Percentiles rank a stretch among this genome's conserved stretches.
Conservation (phyloP, 31 red algal genomes). For the Bonnemaisonia californica region DNA sequence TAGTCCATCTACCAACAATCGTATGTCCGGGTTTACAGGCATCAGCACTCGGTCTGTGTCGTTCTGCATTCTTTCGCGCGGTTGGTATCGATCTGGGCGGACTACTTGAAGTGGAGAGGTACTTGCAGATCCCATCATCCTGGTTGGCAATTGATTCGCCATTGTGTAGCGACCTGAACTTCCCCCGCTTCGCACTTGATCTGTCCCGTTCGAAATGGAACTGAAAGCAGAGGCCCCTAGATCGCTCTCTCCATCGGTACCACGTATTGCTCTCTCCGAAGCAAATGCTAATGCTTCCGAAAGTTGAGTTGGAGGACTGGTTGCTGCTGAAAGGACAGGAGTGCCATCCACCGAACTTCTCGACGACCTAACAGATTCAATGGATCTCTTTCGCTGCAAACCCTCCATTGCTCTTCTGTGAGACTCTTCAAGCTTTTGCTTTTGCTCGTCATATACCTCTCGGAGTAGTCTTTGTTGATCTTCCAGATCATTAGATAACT, state of each 20-base stretch:
- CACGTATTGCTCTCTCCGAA: not conserved
- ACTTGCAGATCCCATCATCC: conserved; percentile 6
- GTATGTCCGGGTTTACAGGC: conserved; percentile 45
- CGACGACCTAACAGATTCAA: conserved; percentile 7
- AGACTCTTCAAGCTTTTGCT: conserved; percentile 13
- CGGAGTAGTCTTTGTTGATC: conserved; percentile 11
- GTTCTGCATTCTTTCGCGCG: not conserved
- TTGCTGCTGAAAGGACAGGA: not conserved
- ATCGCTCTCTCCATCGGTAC: not conserved
- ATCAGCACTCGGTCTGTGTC: not conserved
- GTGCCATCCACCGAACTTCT: not conserved
- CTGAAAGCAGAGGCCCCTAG: not conserved
- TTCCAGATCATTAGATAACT: not conserved
- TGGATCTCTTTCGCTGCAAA: conserved; percentile 8
- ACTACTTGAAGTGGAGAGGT: conserved; percentile 1
- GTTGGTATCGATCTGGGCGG: conserved; percentile 13
- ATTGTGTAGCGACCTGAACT: not conserved
- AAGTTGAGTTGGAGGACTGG: not conserved
- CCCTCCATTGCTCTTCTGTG: conserved; percentile 22
- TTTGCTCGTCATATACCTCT: conserved; percentile 10
- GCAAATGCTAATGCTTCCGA: not conserved
- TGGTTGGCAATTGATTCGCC: not conserved
- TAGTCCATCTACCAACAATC: conserved; percentile 51
- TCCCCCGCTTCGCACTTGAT: not conserved
- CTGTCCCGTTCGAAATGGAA: conserved; percentile 2